Conservation (phyloP, 768 basidiomycete genomes). For the Leccinum longicurvipes region DNA sequence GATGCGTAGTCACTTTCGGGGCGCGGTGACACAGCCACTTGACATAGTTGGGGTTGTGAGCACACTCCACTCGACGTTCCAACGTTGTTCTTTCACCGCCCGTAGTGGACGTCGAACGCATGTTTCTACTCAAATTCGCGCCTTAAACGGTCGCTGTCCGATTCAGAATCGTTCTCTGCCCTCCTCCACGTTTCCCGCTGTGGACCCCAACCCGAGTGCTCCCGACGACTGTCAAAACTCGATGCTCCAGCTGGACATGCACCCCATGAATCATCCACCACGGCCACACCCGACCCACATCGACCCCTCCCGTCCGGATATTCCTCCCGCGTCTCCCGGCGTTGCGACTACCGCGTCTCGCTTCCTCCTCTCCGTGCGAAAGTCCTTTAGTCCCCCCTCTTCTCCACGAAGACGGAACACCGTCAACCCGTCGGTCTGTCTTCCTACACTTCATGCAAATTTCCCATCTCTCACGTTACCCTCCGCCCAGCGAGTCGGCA, state of each 20-base stretch:
- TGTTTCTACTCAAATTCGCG: not conserved
- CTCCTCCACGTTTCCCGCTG: slow-evolving; percentile 1
- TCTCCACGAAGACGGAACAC: slow-evolving; percentile 20
- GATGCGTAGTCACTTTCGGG: not conserved
- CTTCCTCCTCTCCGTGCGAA: slow-evolving; percentile 31
- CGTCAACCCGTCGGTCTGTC: slow-evolving; percentile 18
- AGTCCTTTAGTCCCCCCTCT: slow-evolving; percentile 21
- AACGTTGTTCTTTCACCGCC: no score
- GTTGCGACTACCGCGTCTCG: slow-evolving; percentile 26
- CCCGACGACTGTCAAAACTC: not conserved
- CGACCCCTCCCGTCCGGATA: slow-evolving; percentile 5
- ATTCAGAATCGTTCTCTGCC: no score
- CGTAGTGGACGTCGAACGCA: slow-evolving; percentile 4
- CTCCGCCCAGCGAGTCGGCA: slow-evolving; percentile 28
- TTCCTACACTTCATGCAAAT: not conserved
- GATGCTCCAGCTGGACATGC: not conserved
- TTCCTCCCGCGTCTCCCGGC: slow-evolving; percentile 3
- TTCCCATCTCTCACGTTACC: slow-evolving; percentile 7
- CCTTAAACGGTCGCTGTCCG: not conserved
- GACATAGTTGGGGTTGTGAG: not conserved
- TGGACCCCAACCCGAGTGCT: not conserved
- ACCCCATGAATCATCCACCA: slow-evolving; percentile 17
- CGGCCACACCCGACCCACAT: slow-evolving; percentile 12
- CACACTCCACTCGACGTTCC: not conserved
- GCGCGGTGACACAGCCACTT: slow-evolving; percentile 12